These are phyloP conservation scores for Penicillium thymicola DNA, from an alignment of 2,329 filamentous ascomycete species.

Conservation along the genomic window DNA sequence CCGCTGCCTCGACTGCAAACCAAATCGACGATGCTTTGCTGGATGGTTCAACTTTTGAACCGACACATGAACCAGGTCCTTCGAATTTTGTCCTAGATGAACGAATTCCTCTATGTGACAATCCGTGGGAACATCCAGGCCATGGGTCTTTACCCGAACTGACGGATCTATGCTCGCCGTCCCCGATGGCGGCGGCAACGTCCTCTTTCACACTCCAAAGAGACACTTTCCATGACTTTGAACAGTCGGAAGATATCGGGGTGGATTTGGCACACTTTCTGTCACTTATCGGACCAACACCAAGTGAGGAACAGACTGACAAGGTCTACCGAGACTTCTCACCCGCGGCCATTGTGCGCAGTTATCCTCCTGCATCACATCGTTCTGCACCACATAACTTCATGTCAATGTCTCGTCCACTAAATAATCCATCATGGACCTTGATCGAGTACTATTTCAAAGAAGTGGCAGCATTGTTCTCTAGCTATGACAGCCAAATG, in stretches of 20 bases:
- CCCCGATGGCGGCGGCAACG: conserved; percentile 18
- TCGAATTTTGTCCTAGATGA: conserved; percentile 16
- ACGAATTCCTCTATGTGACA: conserved; percentile 25
- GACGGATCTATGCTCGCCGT: conserved; percentile 29
- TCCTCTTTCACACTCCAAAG: conserved; percentile 15
- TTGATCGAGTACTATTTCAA: conserved; percentile 64
- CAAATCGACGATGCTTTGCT: conserved; percentile 1
- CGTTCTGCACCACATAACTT: conserved; percentile 24
- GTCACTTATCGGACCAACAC: conserved; percentile 22
- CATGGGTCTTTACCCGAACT: conserved; percentile 32
- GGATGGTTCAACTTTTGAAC: conserved; percentile 1
- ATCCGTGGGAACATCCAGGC: conserved; percentile 32
- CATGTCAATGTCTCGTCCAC: conserved; percentile 37
- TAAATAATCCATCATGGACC: conserved; percentile 52
- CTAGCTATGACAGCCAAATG: conserved; percentile 61
- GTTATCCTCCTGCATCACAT: conserved; percentile 28
- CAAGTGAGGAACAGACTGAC: conserved; percentile 13
- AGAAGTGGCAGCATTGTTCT: conserved; percentile 60
- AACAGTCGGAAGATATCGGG: conserved; percentile 15
- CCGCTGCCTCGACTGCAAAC: conserved; percentile 10
- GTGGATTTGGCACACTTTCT: conserved; percentile 26
- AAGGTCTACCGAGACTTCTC: conserved; percentile 28
- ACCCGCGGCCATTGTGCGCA: conserved; percentile 34
- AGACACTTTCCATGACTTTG: conserved; percentile 19
- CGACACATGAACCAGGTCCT: conserved; percentile 3